Percentiles rank a stretch among this genome's conserved stretches.
These are phyloP conservation scores for Umbelopsis ramanniana DNA, from an alignment of 192 early-diverging fungal genomes.

Conservation along the genomic window DNA sequence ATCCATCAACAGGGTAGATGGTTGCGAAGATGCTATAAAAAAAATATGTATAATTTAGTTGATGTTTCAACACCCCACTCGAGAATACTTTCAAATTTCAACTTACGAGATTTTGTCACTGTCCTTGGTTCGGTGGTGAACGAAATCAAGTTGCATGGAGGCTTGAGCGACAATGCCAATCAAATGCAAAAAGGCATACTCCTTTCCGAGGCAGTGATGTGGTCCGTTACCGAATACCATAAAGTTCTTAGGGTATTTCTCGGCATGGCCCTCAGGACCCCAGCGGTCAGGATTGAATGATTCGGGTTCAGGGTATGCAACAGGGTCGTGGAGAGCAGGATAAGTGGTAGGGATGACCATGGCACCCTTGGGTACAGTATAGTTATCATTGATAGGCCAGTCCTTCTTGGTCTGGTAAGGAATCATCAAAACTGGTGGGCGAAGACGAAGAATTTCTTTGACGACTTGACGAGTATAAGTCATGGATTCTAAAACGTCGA, in stretches of 20 bases:
- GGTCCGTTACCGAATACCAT: slow-evolving; percentile 48
- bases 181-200: slow-evolving; percentile 44
- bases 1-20: slow-evolving; percentile 45
- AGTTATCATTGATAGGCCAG: slow-evolving; percentile 33
- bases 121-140: slow-evolving; percentile 39
- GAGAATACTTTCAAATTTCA: not conserved
- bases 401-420: slow-evolving; percentile 43
- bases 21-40: slow-evolving; percentile 44
- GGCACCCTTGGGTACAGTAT: slow-evolving; percentile 45
- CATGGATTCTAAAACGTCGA: slow-evolving; percentile 40
- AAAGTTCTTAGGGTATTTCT: slow-evolving; percentile 46
- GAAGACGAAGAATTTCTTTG: slow-evolving; percentile 43
- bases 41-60: not conserved
- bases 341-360: slow-evolving; percentile 49
- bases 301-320: slow-evolving; percentile 43
- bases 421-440: slow-evolving; percentile 48
- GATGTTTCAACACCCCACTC: not conserved
- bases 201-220: slow-evolving; percentile 46
- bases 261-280: slow-evolving; percentile 38
- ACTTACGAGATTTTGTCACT: slow-evolving; percentile 47
- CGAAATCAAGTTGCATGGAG: slow-evolving; percentile 38
- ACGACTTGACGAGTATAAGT: slow-evolving; percentile 43
- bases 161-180: slow-evolving; percentile 42
- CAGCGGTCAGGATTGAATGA: slow-evolving; percentile 44
- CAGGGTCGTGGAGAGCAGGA: slow-evolving; percentile 45